Percentiles rank a stretch among this genome's conserved stretches.
Conservation (phyloP, 176 grass and related monocot genomes). For the Stipa capillata region DNA sequence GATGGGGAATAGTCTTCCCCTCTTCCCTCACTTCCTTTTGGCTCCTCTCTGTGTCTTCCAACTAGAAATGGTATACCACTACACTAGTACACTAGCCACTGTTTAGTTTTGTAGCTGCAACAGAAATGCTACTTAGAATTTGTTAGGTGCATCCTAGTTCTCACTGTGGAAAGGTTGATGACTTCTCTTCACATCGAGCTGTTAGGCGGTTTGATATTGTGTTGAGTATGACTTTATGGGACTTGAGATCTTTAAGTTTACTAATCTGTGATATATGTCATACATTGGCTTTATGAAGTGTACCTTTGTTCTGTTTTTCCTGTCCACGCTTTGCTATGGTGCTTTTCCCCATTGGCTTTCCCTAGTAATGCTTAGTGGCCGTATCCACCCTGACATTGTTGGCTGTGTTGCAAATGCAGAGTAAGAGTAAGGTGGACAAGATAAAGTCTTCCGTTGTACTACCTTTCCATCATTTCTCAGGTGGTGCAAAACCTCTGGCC, state of each 20-base stretch:
- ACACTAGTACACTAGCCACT: neutral
- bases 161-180: neutral
- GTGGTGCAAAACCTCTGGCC: slow-evolving; percentile 15
- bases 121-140: neutral
- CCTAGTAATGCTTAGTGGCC: neutral
- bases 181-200: neutral
- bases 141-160: neutral
- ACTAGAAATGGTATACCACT: neutral
- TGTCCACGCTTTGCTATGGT: neutral
- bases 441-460: slow-evolving; percentile 53
- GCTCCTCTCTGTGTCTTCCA: neutral
- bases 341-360: slow-evolving; percentile 4
- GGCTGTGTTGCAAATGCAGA: slow-evolving; percentile 33
- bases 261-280: neutral
- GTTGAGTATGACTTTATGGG: neutral
- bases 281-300: neutral
- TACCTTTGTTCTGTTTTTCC: slow-evolving; percentile 6
- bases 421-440: slow-evolving; percentile 67
- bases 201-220: neutral
- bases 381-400: neutral
- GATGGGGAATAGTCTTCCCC: neutral
- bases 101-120: neutral
- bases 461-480: slow-evolving; percentile 76
- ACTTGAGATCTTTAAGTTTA: neutral
- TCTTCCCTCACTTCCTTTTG: neutral